These are phyloP conservation scores for Plasmodium yoelii DNA, from an alignment of 169 alveolate genomes.

Conservation along the genomic window DNA sequence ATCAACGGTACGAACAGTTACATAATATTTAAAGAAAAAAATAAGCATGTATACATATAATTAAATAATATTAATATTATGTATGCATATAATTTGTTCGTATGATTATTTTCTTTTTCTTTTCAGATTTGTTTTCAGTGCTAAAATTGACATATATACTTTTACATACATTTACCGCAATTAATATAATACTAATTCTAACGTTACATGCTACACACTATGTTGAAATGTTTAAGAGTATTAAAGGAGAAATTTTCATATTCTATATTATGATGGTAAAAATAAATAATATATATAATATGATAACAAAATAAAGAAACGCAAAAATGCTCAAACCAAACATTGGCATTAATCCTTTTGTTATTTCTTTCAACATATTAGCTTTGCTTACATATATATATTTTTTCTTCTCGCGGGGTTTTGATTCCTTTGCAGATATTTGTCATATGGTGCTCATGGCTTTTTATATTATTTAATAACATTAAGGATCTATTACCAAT, in stretches of 20 bases:
- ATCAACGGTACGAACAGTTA: slow-evolving; percentile 34
- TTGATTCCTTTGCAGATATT: slow-evolving; percentile 12
- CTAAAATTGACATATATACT: slow-evolving; percentile 35
- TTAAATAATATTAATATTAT: not conserved
- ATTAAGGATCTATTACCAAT: slow-evolving; percentile 59
- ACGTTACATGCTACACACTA: slow-evolving; percentile 40
- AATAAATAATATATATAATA: too few relatives aligned
- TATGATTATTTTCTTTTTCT: slow-evolving; percentile 10
- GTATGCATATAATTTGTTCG: not conserved
- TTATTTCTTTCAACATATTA: too few relatives aligned
- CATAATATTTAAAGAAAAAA: not conserved
- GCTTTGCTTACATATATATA: not conserved
- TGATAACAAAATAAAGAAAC: too few relatives aligned
- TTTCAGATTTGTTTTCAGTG: slow-evolving; percentile 31
- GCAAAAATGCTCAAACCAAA: too few relatives aligned
- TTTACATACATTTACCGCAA: slow-evolving; percentile 46
- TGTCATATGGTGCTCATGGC: slow-evolving; percentile 65
- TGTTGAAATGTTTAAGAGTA: slow-evolving; percentile 27
- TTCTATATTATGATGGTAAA: too few relatives aligned
- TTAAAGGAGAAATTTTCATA: slow-evolving; percentile 13
- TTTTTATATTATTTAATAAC: slow-evolving; percentile 60
- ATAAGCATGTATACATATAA: not conserved
- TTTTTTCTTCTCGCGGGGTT: not conserved
- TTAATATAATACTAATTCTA: slow-evolving; percentile 31
- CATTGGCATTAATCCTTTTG: too few relatives aligned